phyloP scores from a whole-genome alignment of 208 protist species.

The Crithidia acanthocephali region DNA sequence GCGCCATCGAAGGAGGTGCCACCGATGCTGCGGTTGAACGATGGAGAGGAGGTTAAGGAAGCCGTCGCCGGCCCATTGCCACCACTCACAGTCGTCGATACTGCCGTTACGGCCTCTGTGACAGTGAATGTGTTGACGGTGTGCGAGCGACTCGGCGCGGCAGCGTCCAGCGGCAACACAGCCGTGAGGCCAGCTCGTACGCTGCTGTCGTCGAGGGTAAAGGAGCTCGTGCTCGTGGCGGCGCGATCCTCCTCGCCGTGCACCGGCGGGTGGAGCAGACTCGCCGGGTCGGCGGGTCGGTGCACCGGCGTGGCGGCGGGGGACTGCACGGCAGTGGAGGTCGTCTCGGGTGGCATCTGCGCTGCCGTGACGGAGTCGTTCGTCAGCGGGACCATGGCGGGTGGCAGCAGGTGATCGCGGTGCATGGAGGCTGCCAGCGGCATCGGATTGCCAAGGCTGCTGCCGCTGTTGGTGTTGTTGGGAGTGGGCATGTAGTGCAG shows the following conservation, averaged over 20 bases:
- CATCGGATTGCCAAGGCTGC: no score
- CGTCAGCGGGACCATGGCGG: not conserved
- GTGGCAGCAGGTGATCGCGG: conserved; percentile 24
- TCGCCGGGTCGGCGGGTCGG: not conserved
- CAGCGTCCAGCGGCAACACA: not conserved
- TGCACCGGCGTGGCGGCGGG: conserved; percentile 4
- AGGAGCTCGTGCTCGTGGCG: not conserved
- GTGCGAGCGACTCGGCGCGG: not conserved
- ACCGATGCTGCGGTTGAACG: not conserved
- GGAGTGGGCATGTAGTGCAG: not conserved
- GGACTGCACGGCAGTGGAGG: conserved; percentile 18
- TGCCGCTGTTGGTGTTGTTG: not conserved
- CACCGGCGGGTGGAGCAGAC: not conserved
- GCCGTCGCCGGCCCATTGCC: not conserved
- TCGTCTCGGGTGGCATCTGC: conserved; percentile 17
- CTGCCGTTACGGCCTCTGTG: no score
- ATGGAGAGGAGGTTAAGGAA: not conserved
- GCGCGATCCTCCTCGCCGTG: not conserved
- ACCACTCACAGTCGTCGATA: no score
- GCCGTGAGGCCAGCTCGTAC: not conserved
- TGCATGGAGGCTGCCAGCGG: not conserved
- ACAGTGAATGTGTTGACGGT: no score
- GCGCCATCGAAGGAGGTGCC: conserved; percentile 1
- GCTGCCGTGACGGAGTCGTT: conserved; percentile 10
- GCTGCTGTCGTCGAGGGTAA: not conserved